Conservation (phyloP, 2,329 filamentous ascomycete genomes). For the Westerdykella aurantiaca region DNA sequence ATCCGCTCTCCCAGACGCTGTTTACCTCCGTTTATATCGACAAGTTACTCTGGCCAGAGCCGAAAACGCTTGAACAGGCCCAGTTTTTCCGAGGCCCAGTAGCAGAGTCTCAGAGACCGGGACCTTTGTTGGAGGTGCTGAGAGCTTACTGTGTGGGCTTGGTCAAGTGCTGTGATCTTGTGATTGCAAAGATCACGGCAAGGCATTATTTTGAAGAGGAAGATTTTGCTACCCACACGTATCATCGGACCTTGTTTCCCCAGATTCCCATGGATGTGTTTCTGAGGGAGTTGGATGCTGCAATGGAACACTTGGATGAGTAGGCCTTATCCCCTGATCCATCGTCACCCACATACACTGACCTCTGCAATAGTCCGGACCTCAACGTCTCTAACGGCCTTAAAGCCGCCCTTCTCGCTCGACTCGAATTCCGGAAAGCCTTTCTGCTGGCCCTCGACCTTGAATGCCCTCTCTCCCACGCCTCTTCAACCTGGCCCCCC, state of each 20-base stretch:
- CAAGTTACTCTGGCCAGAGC: constrained; percentile 66
- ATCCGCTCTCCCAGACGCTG: constrained; percentile 87
- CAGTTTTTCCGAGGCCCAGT: constrained; percentile 47
- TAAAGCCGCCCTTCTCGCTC: constrained; percentile 54
- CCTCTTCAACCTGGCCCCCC: constrained; percentile 33
- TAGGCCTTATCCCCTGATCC: constrained; percentile 9
- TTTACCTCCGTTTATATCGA: constrained; percentile 92
- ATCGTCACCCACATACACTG: background rate
- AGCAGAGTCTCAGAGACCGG: constrained; percentile 18
- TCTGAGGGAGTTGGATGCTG: constrained; percentile 28
- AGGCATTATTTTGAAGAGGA: constrained; percentile 97
- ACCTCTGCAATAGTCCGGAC: constrained; percentile 11
- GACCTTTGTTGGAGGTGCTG: constrained; percentile 50
- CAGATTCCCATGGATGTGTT: constrained; percentile 29
- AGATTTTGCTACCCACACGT: constrained; percentile 91
- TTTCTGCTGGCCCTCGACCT: constrained; percentile 53
- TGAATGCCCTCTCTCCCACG: constrained; percentile 24
- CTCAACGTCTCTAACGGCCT: constrained; percentile 32
- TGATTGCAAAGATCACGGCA: constrained; percentile 69
- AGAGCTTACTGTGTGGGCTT: constrained; percentile 81
- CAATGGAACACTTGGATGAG: constrained; percentile 27
- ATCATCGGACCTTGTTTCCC: constrained; percentile 70
- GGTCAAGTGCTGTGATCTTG: constrained; percentile 74
- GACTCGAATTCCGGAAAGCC: constrained; percentile 61
- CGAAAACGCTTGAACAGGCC: constrained; percentile 58